Base-by-base conservation (phyloP, 768 basidiomycete genomes). In the Lactarius tabidus region DNA sequence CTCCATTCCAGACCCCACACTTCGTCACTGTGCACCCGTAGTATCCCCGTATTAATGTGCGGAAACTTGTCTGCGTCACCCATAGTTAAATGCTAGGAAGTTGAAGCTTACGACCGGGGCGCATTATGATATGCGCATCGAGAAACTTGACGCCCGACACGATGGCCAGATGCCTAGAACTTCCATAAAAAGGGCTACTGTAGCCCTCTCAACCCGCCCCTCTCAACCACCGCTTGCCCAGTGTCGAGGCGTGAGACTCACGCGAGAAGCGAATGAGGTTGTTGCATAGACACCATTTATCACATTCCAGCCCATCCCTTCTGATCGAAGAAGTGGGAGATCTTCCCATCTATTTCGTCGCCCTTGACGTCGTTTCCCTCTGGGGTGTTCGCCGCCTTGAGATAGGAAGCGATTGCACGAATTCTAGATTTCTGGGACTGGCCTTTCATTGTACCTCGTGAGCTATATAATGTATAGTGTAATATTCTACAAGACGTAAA, bases 1-100 rank as follows among this genome's bases (percentile, higher is more conserved):
- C 93, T 96, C 95, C 95, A 99, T 73, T 89, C 90, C 64, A 98
- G 76, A 72, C 90, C 87, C 95, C 96, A 98, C 52, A 99, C 95
- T 74, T 99, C 94, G 72, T 98, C 93, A 10, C 80, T 83, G 75
- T 98, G 96, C 35, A 88, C 91, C 52, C 87, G 84, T 65, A 98
- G 78, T 59, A 95, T 88, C 26, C 90, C 88, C 3, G 93, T 95
- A 17, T 91, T 95, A 29, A 88, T 79, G 53, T 84, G 83, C 8
- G 97, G 97, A 77, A 99, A 98, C 52, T 83, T 83, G 31, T 84
- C 82, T 71, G 88, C 83, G 67, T 87, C 84, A 77, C 95, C 83
- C 78, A 73, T 96, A 93, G 74, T 99, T 94, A 90, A 88, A 35
- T 85, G 79, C n/a, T 78, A 72, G 23, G 81, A 74, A 54, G 80